phyloP scores from a whole-genome alignment of 192 early-diverging fungal species.

The Linnemannia zychae region DNA sequence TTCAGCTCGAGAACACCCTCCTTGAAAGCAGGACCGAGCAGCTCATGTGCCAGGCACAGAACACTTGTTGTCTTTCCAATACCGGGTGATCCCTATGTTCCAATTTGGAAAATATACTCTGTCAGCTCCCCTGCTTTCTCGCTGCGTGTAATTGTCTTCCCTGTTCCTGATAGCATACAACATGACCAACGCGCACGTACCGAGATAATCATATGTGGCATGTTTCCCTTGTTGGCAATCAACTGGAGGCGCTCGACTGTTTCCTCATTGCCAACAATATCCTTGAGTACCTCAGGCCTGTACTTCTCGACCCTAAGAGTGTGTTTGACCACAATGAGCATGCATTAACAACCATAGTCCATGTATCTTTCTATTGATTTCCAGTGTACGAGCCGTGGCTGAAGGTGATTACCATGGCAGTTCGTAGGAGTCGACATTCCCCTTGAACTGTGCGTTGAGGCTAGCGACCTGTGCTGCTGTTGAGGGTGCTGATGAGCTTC shows the following conservation, averaged over 20 bases:
- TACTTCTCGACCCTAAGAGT: slow-evolving; percentile 92
- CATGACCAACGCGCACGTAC: slow-evolving; percentile 54
- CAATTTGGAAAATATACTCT: neutral
- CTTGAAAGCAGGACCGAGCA: slow-evolving; percentile 88
- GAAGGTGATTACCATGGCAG: slow-evolving; percentile 60
- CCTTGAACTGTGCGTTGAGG: slow-evolving; percentile 58
- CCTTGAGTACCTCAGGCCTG: slow-evolving; percentile 84
- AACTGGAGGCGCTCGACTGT: slow-evolving; percentile 87
- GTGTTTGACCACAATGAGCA: neutral
- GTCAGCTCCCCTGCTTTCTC: neutral
- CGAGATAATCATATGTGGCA: slow-evolving; percentile 95
- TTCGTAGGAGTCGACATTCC: slow-evolving; percentile 65
- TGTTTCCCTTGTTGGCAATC: slow-evolving; percentile 93
- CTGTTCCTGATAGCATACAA: neutral
- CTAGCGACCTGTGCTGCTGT: slow-evolving; percentile 44
- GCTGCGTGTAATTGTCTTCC: neutral
- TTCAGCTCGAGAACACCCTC: slow-evolving; percentile 98
- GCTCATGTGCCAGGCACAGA: slow-evolving; percentile 89
- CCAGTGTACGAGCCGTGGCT: neutral
- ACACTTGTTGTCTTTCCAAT: slow-evolving; percentile 99
- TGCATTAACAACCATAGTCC: neutral
- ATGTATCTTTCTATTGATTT: slow-evolving; percentile 1
- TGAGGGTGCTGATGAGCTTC: slow-evolving; percentile 3
- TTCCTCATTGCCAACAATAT: slow-evolving; percentile 96
- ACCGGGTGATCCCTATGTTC: slow-evolving; percentile 85